Percentiles rank a stretch among this genome's conserved stretches.
Evolutionary conservation across 768 basidiomycete species (phyloP).

Genomic region (Podaxis pistillaris): DNA sequence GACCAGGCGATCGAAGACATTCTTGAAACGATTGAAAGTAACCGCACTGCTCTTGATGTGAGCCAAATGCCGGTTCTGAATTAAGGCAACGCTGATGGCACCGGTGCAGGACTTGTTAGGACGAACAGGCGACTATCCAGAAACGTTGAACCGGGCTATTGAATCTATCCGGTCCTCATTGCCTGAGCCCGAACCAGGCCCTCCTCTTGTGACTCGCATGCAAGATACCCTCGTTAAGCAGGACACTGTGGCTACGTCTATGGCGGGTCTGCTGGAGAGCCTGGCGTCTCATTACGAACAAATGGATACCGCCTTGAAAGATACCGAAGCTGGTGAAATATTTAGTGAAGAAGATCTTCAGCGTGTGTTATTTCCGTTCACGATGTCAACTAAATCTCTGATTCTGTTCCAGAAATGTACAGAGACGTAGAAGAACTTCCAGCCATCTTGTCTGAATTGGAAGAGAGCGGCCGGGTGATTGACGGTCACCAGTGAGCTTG

Average conservation of each 20-base stretch:
- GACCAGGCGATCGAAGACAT: conserved; percentile 79
- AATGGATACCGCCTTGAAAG: conserved; percentile 67
- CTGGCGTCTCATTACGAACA: conserved; percentile 74
- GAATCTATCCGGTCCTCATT: conserved; percentile 52
- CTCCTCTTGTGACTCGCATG: conserved; percentile 33
- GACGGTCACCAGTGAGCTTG: conserved; percentile 54
- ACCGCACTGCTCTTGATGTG: conserved; percentile 68
- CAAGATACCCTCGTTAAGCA: conserved; percentile 52
- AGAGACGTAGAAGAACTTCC: conserved; percentile 79
- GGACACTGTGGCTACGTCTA: conserved; percentile 54
- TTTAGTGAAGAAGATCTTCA: conserved; percentile 70
- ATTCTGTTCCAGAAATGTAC: conserved; percentile 59
- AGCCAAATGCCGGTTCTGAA: conserved; percentile 21
- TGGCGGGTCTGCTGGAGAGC: conserved; percentile 74
- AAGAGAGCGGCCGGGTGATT: conserved; percentile 54
- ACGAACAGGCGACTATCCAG: conserved; percentile 66
- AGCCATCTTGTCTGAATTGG: conserved; percentile 69
- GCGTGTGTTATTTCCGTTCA: conserved; percentile 36
- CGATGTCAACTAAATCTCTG: neutral
- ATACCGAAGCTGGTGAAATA: conserved; percentile 65
- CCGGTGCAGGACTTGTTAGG: conserved; percentile 54
- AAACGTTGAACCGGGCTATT: conserved; percentile 57
- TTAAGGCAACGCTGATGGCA: neutral
- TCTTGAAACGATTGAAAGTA: conserved; percentile 69
- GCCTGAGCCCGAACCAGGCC: conserved; percentile 27